Conservation (phyloP, 768 basidiomycete species). For the Auriscalpium orientale region DNA sequence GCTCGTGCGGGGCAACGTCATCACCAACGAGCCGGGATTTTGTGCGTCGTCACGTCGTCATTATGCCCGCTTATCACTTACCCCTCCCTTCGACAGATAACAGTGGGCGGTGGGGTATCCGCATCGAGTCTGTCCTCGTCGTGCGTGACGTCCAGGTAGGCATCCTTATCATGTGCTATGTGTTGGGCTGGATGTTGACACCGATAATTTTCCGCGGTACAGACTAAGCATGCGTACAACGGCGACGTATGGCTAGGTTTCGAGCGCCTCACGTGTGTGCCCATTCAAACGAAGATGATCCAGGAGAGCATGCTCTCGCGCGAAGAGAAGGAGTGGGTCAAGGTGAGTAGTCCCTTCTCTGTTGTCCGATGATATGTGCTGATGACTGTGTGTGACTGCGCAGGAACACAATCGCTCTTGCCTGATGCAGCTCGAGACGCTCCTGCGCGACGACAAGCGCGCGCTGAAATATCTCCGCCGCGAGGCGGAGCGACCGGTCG, state of each 20-base stretch:
- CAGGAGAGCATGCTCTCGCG: constrained; percentile 77
- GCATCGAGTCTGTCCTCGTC: constrained; percentile 81
- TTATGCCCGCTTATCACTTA: background rate
- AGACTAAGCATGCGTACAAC: constrained; percentile 69
- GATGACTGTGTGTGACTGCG: background rate
- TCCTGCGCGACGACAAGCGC: constrained; percentile 70
- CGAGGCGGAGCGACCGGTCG: constrained; percentile 70
- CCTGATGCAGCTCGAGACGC: constrained; percentile 52
- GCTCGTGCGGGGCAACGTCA: constrained; percentile 78
- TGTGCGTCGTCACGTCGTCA: constrained; percentile 41
- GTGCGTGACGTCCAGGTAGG: constrained; percentile 60
- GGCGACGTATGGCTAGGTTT: constrained; percentile 83
- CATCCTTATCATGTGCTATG: constrained; percentile 11
- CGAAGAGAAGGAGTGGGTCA: constrained; percentile 83
- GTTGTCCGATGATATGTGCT: constrained; percentile 1
- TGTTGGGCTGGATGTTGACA: constrained; percentile 1
- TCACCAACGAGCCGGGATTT: constrained; percentile 93
- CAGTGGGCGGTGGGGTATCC: constrained; percentile 79
- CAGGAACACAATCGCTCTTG: constrained; percentile 80
- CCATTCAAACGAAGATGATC: constrained; percentile 88
- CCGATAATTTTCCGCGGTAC: background rate
- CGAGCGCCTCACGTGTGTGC: constrained; percentile 88
- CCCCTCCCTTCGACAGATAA: constrained; percentile 35
- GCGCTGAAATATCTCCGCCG: constrained; percentile 75
- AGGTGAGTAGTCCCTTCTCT: constrained; percentile 33